Percentiles rank a stretch among this genome's conserved stretches.
phyloP scores from a whole-genome alignment of 106 monocot genomes.

The Xerophyta viscosa region DNA sequence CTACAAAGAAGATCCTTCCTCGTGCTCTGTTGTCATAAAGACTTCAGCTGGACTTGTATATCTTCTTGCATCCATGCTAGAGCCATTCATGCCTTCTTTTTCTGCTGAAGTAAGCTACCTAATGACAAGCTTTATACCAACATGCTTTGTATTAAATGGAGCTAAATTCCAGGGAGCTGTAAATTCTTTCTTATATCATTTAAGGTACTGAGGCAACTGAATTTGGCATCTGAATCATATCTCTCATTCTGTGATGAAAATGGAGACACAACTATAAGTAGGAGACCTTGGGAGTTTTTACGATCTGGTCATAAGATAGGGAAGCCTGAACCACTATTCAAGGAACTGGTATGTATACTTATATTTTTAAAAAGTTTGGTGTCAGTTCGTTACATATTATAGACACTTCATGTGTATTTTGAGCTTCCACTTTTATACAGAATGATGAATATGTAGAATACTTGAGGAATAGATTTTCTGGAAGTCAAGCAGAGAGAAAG shows the following conservation, averaged over 20 bases:
- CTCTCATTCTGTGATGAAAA: conserved; percentile 62
- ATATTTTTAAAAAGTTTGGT: neutral
- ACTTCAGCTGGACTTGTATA: conserved; percentile 87
- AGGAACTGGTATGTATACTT: conserved; percentile 75
- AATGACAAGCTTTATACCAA: neutral
- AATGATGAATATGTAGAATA: conserved; percentile 83
- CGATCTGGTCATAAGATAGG: conserved; percentile 86
- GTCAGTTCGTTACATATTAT: too few species aligned
- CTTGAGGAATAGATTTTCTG: conserved; percentile 78
- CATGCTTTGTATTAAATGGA: too few species aligned
- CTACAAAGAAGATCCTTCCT: conserved; percentile 72
- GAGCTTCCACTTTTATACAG: conserved; percentile 20
- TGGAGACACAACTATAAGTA: conserved; percentile 52
- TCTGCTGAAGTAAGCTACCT: conserved; percentile 53
- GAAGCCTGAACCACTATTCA: conserved; percentile 76
- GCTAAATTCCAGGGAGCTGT: neutral
- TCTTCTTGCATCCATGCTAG: conserved; percentile 79
- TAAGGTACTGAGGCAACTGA: conserved; percentile 83
- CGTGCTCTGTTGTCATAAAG: conserved; percentile 82
- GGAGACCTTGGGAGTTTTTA: conserved; percentile 78
- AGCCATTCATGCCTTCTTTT: conserved; percentile 98
- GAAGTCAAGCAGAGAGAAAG: conserved; percentile 88
- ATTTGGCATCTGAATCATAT: conserved; percentile 38
- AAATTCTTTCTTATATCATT: conserved; percentile 9
- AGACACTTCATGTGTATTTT: too few species aligned